Percentiles rank a stretch among this genome's conserved stretches.
Evolutionary conservation across 73 alveolate genomes (phyloP).

Genomic region (Paramecium biaurelia): DNA sequence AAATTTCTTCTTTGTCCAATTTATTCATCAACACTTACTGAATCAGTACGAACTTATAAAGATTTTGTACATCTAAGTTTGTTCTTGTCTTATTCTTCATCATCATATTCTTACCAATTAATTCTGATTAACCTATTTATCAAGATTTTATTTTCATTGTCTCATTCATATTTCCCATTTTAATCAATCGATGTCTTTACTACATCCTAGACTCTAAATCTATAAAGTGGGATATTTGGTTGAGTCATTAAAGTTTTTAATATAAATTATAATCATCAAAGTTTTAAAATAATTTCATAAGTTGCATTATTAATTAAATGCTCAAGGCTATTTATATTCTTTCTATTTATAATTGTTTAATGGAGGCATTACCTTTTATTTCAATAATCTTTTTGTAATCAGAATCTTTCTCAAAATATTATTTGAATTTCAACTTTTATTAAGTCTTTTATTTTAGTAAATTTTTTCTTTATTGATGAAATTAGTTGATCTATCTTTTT

Average conservation of each 20-base stretch:
- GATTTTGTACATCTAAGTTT: neutral
- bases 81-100: neutral
- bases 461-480: too few relatives aligned
- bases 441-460: too few relatives aligned
- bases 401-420: too few relatives aligned
- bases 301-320: too few relatives aligned
- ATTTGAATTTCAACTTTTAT: too few relatives aligned
- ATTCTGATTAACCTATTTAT: neutral
- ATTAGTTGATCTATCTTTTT: too few relatives aligned
- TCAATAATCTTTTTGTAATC: too few relatives aligned
- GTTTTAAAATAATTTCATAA: neutral
- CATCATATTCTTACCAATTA: neutral
- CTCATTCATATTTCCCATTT: neutral
- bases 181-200: neutral
- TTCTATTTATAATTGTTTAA: neutral
- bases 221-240: neutral
- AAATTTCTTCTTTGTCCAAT: slow-evolving; percentile 31
- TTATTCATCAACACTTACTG: slow-evolving; percentile 4
- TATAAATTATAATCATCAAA: neutral
- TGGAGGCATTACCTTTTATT: neutral
- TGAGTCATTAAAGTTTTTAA: neutral
- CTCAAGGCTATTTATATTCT: too few relatives aligned
- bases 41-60: slow-evolving; percentile 33
- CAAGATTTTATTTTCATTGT: neutral
- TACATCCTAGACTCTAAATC: neutral